phyloP scores from a whole-genome alignment of 2,329 filamentous ascomycete genomes.

The Aureobasidium sp. region DNA sequence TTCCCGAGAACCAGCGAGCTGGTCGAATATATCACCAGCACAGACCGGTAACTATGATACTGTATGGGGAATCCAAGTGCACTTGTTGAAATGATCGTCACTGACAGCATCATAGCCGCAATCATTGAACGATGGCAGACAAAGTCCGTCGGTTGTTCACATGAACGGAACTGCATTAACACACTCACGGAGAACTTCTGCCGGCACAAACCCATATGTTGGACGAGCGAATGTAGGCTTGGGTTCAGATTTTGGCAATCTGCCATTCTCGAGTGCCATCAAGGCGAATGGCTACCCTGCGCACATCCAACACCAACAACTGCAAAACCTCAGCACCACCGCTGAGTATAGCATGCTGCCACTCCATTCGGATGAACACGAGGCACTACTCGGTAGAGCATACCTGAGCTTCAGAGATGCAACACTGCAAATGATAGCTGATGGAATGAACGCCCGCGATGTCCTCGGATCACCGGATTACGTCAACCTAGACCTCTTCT shows the following conservation, averaged over 20 bases:
- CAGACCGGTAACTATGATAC: not conserved
- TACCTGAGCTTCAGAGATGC: slow-evolving; percentile 8
- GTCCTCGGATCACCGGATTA: not conserved
- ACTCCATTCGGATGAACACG: not conserved
- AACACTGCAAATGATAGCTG: slow-evolving; percentile 3
- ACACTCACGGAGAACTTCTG: not conserved
- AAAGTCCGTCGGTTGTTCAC: not conserved
- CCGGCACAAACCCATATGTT: not conserved
- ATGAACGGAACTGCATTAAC: not conserved
- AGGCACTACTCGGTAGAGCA: not conserved
- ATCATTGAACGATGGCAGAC: not conserved
- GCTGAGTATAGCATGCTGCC: slow-evolving; percentile 2
- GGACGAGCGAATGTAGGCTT: not conserved
- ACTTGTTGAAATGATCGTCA: not conserved
- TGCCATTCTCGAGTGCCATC: slow-evolving; percentile 11
- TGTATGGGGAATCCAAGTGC: not conserved
- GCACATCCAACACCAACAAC: slow-evolving; percentile 6
- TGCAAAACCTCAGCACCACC: not conserved
- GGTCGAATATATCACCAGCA: not conserved
- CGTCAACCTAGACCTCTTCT: slow-evolving; percentile 6
- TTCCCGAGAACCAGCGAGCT: not conserved
- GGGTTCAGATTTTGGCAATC: not conserved
- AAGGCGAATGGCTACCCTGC: slow-evolving; percentile 7
- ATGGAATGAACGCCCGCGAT: not conserved
- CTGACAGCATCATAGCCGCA: not conserved